phyloP scores from a whole-genome alignment of 2,329 filamentous ascomycete genomes.

The Kalmusia sp. region DNA sequence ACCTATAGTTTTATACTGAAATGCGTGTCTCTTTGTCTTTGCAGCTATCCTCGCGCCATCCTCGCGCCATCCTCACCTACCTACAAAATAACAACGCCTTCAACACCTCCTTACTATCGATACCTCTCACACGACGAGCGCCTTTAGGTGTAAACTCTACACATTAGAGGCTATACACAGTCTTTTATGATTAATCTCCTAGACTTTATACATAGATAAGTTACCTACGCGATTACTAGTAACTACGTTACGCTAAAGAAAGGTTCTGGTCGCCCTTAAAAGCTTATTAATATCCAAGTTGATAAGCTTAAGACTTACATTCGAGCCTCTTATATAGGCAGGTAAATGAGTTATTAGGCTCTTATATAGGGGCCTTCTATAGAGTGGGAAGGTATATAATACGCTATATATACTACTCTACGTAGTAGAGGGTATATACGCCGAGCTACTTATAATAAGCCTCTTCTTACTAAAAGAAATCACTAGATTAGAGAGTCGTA shows the following conservation, averaged over 20 bases:
- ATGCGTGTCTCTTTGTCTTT: background rate
- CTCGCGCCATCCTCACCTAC: background rate
- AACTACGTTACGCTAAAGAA: background rate
- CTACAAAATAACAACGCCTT: background rate
- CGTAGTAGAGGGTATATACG: conserved; percentile 11
- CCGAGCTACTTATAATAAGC: too few species aligned
- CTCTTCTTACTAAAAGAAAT: too few species aligned
- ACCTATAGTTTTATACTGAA: background rate
- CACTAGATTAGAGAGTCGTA: too few species aligned
- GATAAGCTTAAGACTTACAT: conserved; percentile 11
- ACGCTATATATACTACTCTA: conserved; percentile 5
- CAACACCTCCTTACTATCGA: background rate
- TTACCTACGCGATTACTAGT: conserved; percentile 8
- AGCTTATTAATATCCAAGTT: conserved; percentile 3
- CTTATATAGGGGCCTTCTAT: conserved; percentile 5
- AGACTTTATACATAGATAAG: background rate
- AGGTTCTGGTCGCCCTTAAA: background rate
- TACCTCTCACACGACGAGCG: conserved; percentile 11
- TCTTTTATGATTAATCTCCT: conserved; percentile 1
- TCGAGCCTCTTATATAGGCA: background rate
- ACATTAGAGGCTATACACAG: conserved; percentile 2
- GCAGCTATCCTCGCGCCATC: background rate
- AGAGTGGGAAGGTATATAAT: conserved; percentile 5
- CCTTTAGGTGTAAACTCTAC: conserved; percentile 4
- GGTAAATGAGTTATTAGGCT: conserved; percentile 5